phyloP scores from a whole-genome alignment of 2,329 filamentous ascomycete genomes.

The Arthrinium phaeospermum region DNA sequence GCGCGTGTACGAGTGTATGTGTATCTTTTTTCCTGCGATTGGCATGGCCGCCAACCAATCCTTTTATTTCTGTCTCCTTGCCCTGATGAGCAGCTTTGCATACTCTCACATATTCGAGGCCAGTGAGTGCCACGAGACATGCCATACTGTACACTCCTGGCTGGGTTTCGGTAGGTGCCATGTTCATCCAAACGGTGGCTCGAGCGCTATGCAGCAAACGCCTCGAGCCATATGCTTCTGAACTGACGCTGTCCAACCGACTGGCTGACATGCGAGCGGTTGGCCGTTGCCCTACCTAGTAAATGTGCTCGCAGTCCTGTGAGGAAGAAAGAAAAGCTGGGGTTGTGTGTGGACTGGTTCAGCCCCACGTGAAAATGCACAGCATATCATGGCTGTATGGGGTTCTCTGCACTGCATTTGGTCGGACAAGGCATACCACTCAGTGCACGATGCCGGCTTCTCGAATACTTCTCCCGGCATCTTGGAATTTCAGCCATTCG shows the following conservation, averaged over 20 bases:
- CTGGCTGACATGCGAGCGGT: background rate
- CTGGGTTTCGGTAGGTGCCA: background rate
- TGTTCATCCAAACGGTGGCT: background rate
- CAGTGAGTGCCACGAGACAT: background rate
- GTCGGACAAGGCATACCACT: background rate
- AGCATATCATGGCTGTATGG: background rate
- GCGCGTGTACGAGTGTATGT: background rate
- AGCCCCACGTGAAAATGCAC: slow-evolving; percentile 1
- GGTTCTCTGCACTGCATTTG: background rate
- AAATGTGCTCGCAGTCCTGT: background rate
- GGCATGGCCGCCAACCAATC: background rate
- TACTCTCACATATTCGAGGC: background rate
- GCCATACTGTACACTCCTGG: background rate
- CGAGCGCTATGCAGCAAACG: background rate
- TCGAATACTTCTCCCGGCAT: slow-evolving; percentile 11
- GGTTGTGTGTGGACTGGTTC: background rate
- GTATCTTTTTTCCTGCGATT: background rate
- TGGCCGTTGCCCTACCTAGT: background rate
- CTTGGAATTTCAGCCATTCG: slow-evolving; percentile 1
- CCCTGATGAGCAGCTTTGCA: background rate
- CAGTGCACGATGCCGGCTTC: background rate
- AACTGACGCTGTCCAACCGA: background rate
- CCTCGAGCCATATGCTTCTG: background rate
- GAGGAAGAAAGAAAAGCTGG: background rate
- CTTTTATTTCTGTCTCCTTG: background rate